Base-by-base conservation (phyloP, 306 rosid genomes). In the Dicorynia guianensis region DNA sequence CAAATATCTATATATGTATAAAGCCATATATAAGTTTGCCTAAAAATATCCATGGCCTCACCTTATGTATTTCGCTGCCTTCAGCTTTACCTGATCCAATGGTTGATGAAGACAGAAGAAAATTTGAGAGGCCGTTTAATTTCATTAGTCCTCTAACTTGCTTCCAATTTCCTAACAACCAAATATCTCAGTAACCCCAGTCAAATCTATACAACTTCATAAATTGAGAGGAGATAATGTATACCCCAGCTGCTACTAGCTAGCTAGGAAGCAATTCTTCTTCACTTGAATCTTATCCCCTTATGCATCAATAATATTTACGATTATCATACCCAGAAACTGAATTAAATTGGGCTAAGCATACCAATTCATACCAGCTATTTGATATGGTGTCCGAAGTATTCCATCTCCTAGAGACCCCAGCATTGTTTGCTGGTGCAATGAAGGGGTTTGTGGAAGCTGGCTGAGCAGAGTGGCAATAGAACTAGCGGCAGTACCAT, bases 321-420 rank as follows among this genome's bases (percentile, higher is more conserved):
- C 18, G 18, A 47, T 53, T 38, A 69, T 42, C 56, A 80, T 38
- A 66, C 62, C 66, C 57, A 5, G 19, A 54, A 42, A 64, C 42
- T 5, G 30, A 25, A 25, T 47, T 35, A 69, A 77, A 59, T 74
- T 64, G 79, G 56, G 46, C 56, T 85, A 88, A 71, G 91, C 69
- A 76, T 82, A 89, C 98, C 98, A 94, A 69, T 94, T 88, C 85
- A 85, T 88, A 7, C 90, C 97, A 18, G 85, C 76, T 38, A 87
- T 80, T 58, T 82, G 89, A 50, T 78, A 84, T 3, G 91, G 81
- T 20, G 79, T 55, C 56, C 83, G 78, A 57, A 81, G 77, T 4
- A 85, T 30, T 6, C 89, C 85, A 15, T 87, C 90, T 34, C 83
- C 83, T 57, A 82, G n/a, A 34, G 89, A 55, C 11, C 89, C 96